phyloP scores from a whole-genome alignment of 2,329 filamentous ascomycete species.

The Colletotrichum sp. region DNA sequence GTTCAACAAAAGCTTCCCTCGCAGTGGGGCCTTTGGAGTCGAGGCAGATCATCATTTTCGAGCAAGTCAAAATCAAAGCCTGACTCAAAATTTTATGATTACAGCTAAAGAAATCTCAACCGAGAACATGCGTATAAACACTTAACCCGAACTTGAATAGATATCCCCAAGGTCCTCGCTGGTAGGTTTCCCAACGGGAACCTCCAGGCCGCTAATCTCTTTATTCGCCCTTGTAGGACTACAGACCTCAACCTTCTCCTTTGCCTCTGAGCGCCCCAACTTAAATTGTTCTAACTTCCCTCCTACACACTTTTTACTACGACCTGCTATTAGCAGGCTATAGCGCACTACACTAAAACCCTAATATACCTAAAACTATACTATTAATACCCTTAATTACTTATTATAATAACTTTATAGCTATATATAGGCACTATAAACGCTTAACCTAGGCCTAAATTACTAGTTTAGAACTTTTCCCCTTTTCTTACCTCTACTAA shows the following conservation, averaged over 20 bases:
- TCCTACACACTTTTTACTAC: too few relatives aligned
- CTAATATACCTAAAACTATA: too few relatives aligned
- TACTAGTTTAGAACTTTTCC: too few relatives aligned
- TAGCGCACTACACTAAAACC: too few relatives aligned
- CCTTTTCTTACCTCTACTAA: too few relatives aligned
- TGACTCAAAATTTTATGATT: background rate
- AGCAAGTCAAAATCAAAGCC: background rate
- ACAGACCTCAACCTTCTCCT: background rate
- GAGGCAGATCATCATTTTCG: background rate
- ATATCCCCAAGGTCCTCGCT: background rate
- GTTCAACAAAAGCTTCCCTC: background rate
- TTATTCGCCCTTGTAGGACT: background rate
- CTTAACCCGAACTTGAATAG: background rate
- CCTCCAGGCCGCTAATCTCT: background rate
- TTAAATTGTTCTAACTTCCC: too few relatives aligned
- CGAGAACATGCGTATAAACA: background rate
- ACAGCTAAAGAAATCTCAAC: background rate
- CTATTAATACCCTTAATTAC: too few relatives aligned
- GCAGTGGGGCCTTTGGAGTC: background rate
- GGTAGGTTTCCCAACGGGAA: background rate
- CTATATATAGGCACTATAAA: accelerated
- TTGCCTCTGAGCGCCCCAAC: background rate
- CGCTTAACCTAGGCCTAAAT: too few relatives aligned
- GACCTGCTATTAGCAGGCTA: too few relatives aligned
- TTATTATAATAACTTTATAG: too few relatives aligned